Evolutionary conservation across 352 stramenopile species (phyloP).

Genomic region (Phytophthora quininea): DNA sequence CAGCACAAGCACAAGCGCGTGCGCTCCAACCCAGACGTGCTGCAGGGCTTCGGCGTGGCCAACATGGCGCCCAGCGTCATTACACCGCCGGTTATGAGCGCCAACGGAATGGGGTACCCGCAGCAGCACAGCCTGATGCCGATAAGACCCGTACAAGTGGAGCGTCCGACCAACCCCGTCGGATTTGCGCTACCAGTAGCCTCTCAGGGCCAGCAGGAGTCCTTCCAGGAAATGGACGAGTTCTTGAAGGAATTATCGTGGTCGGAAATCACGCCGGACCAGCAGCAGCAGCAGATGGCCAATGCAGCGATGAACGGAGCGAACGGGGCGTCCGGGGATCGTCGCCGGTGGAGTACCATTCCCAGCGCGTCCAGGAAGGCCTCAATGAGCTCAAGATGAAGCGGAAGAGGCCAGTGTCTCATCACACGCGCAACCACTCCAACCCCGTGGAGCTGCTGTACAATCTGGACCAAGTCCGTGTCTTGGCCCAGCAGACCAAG

Average conservation of each 20-base stretch:
- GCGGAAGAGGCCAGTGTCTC: slow-evolving; percentile 60
- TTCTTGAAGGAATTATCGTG: slow-evolving; percentile 55
- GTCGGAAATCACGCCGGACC: slow-evolving; percentile 39
- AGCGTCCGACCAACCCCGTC: slow-evolving; percentile 27
- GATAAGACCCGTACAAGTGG: slow-evolving; percentile 39
- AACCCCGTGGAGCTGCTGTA: slow-evolving; percentile 81
- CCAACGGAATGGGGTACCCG: slow-evolving; percentile 18
- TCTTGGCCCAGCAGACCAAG: slow-evolving; percentile 67
- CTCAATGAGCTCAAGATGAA: slow-evolving; percentile 84
- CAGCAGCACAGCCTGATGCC: slow-evolving; percentile 39
- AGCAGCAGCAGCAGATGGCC: slow-evolving; percentile 10
- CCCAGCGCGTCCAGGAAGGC: slow-evolving; percentile 68
- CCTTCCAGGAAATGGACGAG: slow-evolving; percentile 63
- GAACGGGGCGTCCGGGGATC: slow-evolving; percentile 18
- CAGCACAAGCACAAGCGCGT: slow-evolving; percentile 71
- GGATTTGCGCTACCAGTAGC: slow-evolving; percentile 17
- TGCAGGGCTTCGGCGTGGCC: slow-evolving; percentile 45
- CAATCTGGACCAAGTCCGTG: slow-evolving; percentile 77
- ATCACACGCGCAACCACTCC: slow-evolving; percentile 72
- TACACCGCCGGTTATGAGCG: slow-evolving; percentile 25
- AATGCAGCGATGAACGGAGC: slow-evolving; percentile 18
- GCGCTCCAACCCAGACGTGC: slow-evolving; percentile 61
- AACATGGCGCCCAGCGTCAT: slow-evolving; percentile 39
- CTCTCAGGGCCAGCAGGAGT: slow-evolving; percentile 22
- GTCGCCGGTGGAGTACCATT: slow-evolving; percentile 51